Evolutionary conservation across 192 early-diverging fungal species (phyloP), one percentile per base, ranked within the genome.

Genomic region (Linnemannia hyalina): DNA sequence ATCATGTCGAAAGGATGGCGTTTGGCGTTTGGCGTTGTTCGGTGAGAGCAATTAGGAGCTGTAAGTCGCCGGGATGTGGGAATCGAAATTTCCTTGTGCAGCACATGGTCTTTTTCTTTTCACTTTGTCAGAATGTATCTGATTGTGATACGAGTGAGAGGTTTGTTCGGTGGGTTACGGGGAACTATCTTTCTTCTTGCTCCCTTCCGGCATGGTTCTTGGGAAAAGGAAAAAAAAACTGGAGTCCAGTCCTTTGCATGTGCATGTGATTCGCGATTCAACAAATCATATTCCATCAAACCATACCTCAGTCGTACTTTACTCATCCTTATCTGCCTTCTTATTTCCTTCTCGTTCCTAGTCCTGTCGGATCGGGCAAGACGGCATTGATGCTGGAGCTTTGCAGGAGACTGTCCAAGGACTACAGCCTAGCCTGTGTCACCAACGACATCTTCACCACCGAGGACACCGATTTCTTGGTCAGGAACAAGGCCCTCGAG

Each of bases 361-460:
- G 96, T 23, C 98, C 98, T 46, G 98, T 99, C 18, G 98, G 98
- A 57, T 96, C 95, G 26, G 98, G 98, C 82, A 99, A 99, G 89
- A 98, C 97, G 6, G 97, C 97, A 5, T 89, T 97, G 78, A 94
- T 99, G 96, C 91, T 98, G 54, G 96, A 95, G 63, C 92, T 99
- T 29, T 99, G 98, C 89, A 94, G 91, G 38, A 88, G 89, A 26
- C 91, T 99, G 44, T 94, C 96, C 78, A 95, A 96, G 52, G 89
- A 90, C 73, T 96, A 94, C 91, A 95, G 94, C 77, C 91, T 99
- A 73, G 97, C 95, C 35, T 96, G 95, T 57, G 97, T 99, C 13
- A 99, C 98, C 71, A 99, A 99, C 86, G 98, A 99, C 83, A 99
- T 99, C 76, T 99, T 99, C 82, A 99, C 98, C 9, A 92, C 93